Evolutionary conservation across 768 basidiomycete genomes (phyloP).

Genomic region (Zangia roseola): DNA sequence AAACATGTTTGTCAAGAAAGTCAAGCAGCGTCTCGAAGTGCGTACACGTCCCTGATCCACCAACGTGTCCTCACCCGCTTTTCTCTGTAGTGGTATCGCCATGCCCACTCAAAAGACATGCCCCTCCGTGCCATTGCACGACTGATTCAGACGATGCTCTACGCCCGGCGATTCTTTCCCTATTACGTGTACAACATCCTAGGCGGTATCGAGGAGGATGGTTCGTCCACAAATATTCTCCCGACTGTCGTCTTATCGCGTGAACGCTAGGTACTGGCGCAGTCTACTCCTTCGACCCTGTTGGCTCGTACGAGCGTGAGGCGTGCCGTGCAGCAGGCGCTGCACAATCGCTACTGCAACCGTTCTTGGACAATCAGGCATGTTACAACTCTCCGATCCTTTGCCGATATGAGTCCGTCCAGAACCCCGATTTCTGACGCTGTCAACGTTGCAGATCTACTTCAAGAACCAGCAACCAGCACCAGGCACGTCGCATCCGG

Average conservation of each 20-base stretch:
- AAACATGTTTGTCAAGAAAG: slow-evolving; percentile 95
- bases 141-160: slow-evolving; percentile 97
- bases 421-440: slow-evolving; percentile 21
- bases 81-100: slow-evolving; percentile 83
- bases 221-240: slow-evolving; percentile 44
- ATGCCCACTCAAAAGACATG: slow-evolving; percentile 97
- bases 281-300: slow-evolving; percentile 99
- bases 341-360: slow-evolving; percentile 92
- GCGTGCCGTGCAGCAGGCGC: slow-evolving; percentile 95
- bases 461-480: slow-evolving; percentile 91
- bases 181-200: slow-evolving; percentile 98
- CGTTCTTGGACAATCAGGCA: slow-evolving; percentile 98
- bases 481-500: slow-evolving; percentile 70
- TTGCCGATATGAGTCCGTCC: slow-evolving; percentile 45
- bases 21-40: slow-evolving; percentile 94
- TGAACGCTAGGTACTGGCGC: slow-evolving; percentile 75
- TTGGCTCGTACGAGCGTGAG: slow-evolving; percentile 97
- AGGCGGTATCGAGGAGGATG: slow-evolving; percentile 94
- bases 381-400: slow-evolving; percentile 47
- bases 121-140: slow-evolving; percentile 96
- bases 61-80: background rate
- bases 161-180: slow-evolving; percentile 95
- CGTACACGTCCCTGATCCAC: slow-evolving; percentile 24
- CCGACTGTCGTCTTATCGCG: slow-evolving; percentile 3
- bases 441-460: slow-evolving; percentile 67